Evolutionary conservation across 2,329 filamentous ascomycete species (phyloP).

Genomic region (Venturia carpophila): DNA sequence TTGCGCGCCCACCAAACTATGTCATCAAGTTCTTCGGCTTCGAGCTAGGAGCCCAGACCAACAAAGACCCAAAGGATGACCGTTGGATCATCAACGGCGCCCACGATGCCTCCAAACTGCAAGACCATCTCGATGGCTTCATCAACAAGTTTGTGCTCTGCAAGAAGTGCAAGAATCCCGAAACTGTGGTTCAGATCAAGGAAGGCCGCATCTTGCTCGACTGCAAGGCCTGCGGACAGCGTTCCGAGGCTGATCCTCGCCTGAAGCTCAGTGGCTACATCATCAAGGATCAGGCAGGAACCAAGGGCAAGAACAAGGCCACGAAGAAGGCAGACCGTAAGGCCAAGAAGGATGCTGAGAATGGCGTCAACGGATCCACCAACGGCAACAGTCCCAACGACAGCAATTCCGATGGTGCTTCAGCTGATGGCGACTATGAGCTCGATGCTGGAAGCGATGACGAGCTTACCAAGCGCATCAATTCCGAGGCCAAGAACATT

Average conservation of each 20-base stretch:
- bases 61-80: conserved; percentile 92
- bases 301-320: conserved; percentile 93
- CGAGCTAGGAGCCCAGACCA: conserved; percentile 96
- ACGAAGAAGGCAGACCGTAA: conserved; percentile 81
- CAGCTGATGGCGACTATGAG: conserved; percentile 57
- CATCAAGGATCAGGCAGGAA: conserved; percentile 87
- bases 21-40: conserved; percentile 99
- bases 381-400: conserved; percentile 57
- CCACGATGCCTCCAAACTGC: conserved; percentile 88
- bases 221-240: conserved; percentile 97
- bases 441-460: conserved; percentile 77
- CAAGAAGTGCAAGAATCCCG: conserved; percentile 99
- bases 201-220: conserved; percentile 86
- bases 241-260: conserved; percentile 81
- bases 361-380: conserved; percentile 46
- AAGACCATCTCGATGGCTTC: conserved; percentile 97
- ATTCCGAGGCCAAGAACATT: conserved; percentile 62
- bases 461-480: conserved; percentile 73
- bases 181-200: conserved; percentile 94
- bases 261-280: conserved; percentile 97
- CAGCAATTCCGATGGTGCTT: conserved; percentile 55
- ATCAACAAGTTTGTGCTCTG: conserved; percentile 98
- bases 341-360: conserved; percentile 66
- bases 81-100: conserved; percentile 99
- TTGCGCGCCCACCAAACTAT: conserved; percentile 86